Base-by-base conservation (phyloP, 2,329 filamentous ascomycete species). In the Alternaria infectoria region DNA sequence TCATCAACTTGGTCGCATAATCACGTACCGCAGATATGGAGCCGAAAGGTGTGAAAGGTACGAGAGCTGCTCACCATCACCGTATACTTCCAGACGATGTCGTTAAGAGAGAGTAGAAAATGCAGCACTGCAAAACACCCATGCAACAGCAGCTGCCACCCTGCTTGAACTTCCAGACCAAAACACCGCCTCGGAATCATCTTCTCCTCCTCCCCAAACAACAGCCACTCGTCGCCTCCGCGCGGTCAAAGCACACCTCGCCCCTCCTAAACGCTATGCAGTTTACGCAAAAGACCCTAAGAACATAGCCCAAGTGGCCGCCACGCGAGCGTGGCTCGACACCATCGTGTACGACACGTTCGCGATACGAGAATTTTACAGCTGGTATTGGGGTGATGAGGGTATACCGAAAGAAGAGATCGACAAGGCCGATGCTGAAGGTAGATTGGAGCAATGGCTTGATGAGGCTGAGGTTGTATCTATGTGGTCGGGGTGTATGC, bases 291-390 rank as follows among this genome's bases (percentile, higher is more conserved):
- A 40, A 40, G 36, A 40, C 36, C n/a, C 36, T 40, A 40, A 40
- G 36, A 40, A 40, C 36, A 40, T 40, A 40, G 36, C 36, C n/a
- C 36, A 40, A 17, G 36, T 40, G 36, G 36, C 36, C 15, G 36
- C 36, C 15, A 40, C 36, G 36, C 36, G 36, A 17, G 36, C 36
- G 36, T 40, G 36, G 36, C 36, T 40, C 36, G 36, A 40, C 36
- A 40, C 36, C 9, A 3, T 40, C 36, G 36, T 40, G n/a, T 40
- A 40, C 36, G 36, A 40, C 36, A 40, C 36, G 2, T 40, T 40
- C 0, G 36, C 36, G 5, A 40, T 40, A 40, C 1, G 0, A 40
- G 36, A 17, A 1, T 3, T 0, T 0, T 17, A 40, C 32, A 40
- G 32, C 32, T 40, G 7, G 8, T 40, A 40, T 40, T 40, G 32